Evolutionary conservation across 345 rosid genomes (phyloP), one percentile per base, ranked within the genome.

Genomic region (Raphanus raphanistrum): DNA sequence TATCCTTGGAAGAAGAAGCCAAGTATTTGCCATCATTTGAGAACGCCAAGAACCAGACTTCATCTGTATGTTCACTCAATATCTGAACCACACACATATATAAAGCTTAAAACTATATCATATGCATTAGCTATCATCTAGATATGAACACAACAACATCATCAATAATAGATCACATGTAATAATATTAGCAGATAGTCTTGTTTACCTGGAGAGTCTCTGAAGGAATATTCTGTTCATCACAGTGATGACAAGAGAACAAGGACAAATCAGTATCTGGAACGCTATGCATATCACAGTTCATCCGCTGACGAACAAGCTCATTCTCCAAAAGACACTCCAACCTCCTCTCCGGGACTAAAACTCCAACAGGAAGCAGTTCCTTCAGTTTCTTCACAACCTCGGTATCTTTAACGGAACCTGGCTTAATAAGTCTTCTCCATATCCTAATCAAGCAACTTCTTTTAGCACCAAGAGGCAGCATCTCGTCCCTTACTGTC

Each of bases 41-140:
- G 84, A 89, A 87, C 63, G 82, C 69, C 78, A 89, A 15, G 71
- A 81, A 89, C 93, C 88, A 85, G 38, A 89, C 89, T 85, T 89
- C 87, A 76, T 86, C 86, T 6, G 29, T 79, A 81, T 89, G 91
- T 32, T 59, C 83, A 80, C 83, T 57, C 81, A 89, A 29, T 35
- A 76, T 66, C 93, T 21, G 21, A 21, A 21, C 21, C 21, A 21
- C 21, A 21, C 21, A 21, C 21, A 21, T 21, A 21, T 21, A 21
- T 0, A 21, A 21, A 21, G 21, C 21, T 21, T 21, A 21, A 21
- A 21, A 21, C 21, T 21, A 21, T 21, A 21, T 21, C n/a, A n/a
- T n/a, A n/a, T n/a, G n/a, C n/a, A n/a, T n/a, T n/a, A n/a, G n/a
- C n/a, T n/a, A n/a, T n/a, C 21, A 21, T 21, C 21, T 21, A 21